Evolutionary conservation across 164 flowering plant species (phyloP).

Genomic region (Houttuynia cordata): DNA sequence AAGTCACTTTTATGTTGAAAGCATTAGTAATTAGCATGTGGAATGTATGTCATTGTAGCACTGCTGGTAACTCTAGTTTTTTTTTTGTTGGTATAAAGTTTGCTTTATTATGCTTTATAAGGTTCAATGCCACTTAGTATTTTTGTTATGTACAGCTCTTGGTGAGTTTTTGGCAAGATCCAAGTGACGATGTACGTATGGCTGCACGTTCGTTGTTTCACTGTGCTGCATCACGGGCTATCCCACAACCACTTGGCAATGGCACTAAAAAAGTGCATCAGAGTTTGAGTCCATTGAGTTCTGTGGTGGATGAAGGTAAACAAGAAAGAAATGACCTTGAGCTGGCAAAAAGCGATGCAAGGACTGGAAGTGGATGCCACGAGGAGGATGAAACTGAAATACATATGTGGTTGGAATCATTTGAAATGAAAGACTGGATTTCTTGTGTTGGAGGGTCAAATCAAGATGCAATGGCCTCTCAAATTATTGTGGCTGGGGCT

Average conservation of each 20-base stretch:
- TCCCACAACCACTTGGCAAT: conserved; percentile 55
- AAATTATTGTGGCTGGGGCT: conserved; percentile 92
- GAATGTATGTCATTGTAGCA: too few species aligned
- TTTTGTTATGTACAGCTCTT: conserved; percentile 42
- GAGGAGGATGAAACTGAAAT: conserved; percentile 39
- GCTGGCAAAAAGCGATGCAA: not conserved
- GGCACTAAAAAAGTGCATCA: conserved; percentile 26
- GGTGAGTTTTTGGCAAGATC: conserved; percentile 94
- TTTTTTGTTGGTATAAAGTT: not conserved
- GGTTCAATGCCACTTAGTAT: not conserved
- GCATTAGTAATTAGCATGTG: too few species aligned
- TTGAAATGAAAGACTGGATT: conserved; percentile 88
- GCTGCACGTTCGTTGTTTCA: conserved; percentile 97
- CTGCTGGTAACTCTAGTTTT: too few species aligned
- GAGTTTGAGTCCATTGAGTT: conserved; percentile 11
- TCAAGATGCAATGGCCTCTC: conserved; percentile 97
- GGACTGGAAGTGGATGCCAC: not conserved
- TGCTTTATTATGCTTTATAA: not conserved
- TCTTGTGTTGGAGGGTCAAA: conserved; percentile 94
- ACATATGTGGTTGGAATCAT: conserved; percentile 80
- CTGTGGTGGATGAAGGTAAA: conserved; percentile 14
- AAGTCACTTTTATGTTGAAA: too few species aligned
- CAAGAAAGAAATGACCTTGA: not conserved
- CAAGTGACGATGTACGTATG: conserved; percentile 91
- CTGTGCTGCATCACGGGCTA: conserved; percentile 93